phyloP scores from a whole-genome alignment of 352 stramenopile species.

The Globisporangium radiosum region DNA sequence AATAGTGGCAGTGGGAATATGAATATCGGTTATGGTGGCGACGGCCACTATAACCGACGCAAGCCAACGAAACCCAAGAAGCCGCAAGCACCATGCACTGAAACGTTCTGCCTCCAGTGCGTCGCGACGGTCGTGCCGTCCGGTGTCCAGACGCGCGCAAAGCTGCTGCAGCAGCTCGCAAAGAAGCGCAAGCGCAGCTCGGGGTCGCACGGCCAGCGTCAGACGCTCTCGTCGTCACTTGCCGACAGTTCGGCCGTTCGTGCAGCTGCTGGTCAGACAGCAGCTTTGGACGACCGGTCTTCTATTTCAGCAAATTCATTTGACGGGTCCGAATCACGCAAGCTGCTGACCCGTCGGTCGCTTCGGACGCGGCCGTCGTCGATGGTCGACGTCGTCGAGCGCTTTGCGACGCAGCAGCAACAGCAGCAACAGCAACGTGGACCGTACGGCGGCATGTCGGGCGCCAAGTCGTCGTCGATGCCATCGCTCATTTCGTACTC shows the following conservation, averaged over 20 bases:
- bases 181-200: slow-evolving; percentile 46
- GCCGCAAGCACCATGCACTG: slow-evolving; percentile 38
- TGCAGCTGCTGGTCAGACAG: slow-evolving; percentile 20
- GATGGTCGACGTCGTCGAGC: slow-evolving; percentile 58
- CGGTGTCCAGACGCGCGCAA: slow-evolving; percentile 56
- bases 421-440: slow-evolving; percentile 7
- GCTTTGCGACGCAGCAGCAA: slow-evolving; percentile 36
- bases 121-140: slow-evolving; percentile 62
- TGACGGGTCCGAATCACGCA: slow-evolving; percentile 60
- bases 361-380: slow-evolving; percentile 15
- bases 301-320: slow-evolving; percentile 70
- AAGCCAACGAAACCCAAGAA: slow-evolving; percentile 14
- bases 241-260: slow-evolving; percentile 18
- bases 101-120: slow-evolving; percentile 72
- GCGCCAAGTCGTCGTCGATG: slow-evolving; percentile 33
- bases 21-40: no score
- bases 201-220: slow-evolving; percentile 18
- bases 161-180: slow-evolving; percentile 52
- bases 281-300: slow-evolving; percentile 29
- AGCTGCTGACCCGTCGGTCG: slow-evolving; percentile 34
- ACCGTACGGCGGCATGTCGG: slow-evolving; percentile 14
- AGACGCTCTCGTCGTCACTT: slow-evolving; percentile 23
- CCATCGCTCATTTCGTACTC: slow-evolving; percentile 44
- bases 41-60: no score
- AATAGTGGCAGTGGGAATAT: no score